phyloP scores from a whole-genome alignment of 345 rosid genomes.

The Populus ilicifolia region DNA sequence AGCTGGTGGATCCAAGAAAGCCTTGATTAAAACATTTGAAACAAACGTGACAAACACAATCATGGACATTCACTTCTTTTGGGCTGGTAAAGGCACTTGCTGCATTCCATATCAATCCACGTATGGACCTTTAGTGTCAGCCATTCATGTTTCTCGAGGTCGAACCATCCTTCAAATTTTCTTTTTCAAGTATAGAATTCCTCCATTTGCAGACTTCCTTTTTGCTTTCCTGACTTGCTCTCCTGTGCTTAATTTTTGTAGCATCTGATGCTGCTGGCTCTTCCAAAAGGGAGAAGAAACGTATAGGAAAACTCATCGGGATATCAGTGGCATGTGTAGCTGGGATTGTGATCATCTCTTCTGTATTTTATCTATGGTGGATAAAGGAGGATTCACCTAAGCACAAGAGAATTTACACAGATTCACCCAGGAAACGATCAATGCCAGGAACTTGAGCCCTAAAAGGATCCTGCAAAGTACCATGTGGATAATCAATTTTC shows the following conservation, averaged over 20 bases:
- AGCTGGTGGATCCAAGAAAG: slow-evolving; percentile 52
- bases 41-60: slow-evolving; percentile 48
- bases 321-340: slow-evolving; percentile 38
- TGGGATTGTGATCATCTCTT: slow-evolving; percentile 28
- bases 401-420: slow-evolving; percentile 21
- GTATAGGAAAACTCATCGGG: slow-evolving; percentile 28
- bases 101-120: slow-evolving; percentile 58
- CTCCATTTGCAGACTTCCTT: not conserved
- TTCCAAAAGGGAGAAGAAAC: slow-evolving; percentile 21
- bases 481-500: not conserved
- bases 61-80: slow-evolving; percentile 49
- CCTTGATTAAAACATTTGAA: slow-evolving; percentile 34
- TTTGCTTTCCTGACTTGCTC: not conserved
- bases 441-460: not conserved
- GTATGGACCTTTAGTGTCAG: slow-evolving; percentile 53
- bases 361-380: slow-evolving; percentile 38
- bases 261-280: slow-evolving; percentile 17
- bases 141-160: slow-evolving; percentile 50
- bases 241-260: not conserved
- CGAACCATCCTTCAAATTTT: not conserved
- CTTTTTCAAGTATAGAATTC: not conserved
- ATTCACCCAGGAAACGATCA: slow-evolving; percentile 21
- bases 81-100: slow-evolving; percentile 69
- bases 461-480: not conserved
- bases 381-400: slow-evolving; percentile 9